phyloP scores from a whole-genome alignment of 2,329 filamentous ascomycete species.

The Monosporascus cannonballus region DNA sequence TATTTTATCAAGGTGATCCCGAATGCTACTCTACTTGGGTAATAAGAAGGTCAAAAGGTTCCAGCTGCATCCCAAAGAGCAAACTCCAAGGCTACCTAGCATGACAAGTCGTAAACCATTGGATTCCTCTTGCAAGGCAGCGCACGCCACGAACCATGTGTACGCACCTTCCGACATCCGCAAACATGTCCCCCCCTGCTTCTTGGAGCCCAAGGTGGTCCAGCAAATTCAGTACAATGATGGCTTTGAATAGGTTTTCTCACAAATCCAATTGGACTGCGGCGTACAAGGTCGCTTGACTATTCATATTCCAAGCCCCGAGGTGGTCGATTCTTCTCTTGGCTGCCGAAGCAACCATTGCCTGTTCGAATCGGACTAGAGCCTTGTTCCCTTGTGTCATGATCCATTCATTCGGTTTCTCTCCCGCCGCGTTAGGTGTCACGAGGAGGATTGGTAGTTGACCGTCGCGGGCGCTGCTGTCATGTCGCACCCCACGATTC shows the following conservation, averaged over 20 bases:
- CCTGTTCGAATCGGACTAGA: conserved; percentile 38
- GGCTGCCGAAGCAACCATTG: conserved; percentile 26
- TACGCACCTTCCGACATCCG: not conserved
- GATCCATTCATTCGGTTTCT: conserved; percentile 40
- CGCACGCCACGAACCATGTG: not conserved
- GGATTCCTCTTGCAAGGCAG: not conserved
- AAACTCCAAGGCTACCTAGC: not conserved
- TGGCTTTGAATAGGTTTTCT: conserved; percentile 42
- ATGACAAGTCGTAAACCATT: not conserved
- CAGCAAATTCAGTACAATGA: conserved; percentile 44
- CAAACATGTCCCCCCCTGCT: not conserved
- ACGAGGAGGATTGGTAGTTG: conserved; percentile 28
- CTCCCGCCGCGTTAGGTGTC: conserved; percentile 40
- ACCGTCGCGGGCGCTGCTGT: conserved; percentile 5
- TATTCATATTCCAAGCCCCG: conserved; percentile 45
- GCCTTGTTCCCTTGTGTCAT: conserved; percentile 42
- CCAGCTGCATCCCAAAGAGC: not conserved
- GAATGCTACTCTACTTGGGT: not conserved
- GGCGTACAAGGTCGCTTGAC: conserved; percentile 41
- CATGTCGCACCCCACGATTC: conserved; percentile 9
- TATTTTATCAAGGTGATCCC: not conserved
- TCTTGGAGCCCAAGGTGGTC: conserved; percentile 23
- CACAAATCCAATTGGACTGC: conserved; percentile 41
- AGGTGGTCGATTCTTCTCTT: conserved; percentile 36
- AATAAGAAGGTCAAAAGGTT: not conserved